Conservation (phyloP, 257 asterid species). For the Solanum gracilifrons region DNA sequence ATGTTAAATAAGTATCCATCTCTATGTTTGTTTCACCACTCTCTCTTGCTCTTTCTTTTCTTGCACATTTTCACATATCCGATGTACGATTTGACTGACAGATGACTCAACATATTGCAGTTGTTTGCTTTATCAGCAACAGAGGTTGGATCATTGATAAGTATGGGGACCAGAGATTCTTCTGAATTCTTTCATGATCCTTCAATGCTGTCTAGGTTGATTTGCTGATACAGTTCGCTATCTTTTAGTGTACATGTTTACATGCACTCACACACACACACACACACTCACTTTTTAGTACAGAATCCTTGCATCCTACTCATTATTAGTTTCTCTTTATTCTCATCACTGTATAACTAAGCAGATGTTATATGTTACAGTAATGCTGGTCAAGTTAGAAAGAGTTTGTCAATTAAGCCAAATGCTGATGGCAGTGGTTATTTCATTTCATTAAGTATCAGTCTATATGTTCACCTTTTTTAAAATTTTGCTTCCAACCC, state of each 20-base stretch:
- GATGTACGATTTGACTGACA: too few species aligned
- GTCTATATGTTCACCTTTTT: not conserved
- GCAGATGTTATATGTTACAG: constrained; percentile 22
- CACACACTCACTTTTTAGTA: not conserved
- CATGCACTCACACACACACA: not conserved
- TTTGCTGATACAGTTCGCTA: constrained; percentile 1
- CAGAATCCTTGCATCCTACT: not conserved
- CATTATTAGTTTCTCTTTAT: not conserved
- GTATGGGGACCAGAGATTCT: constrained; percentile 58
- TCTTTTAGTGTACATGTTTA: not conserved
- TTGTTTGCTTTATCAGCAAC: constrained; percentile 76
- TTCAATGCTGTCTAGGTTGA: constrained; percentile 72
- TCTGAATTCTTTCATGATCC: constrained; percentile 95
- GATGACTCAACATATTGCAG: constrained; percentile 23
- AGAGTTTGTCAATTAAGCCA: constrained; percentile 69
- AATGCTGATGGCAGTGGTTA: constrained; percentile 74
- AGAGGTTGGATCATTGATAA: constrained; percentile 85
- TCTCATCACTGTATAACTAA: not conserved
- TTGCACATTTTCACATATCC: too few species aligned
- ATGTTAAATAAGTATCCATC: not conserved
- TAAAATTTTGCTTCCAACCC: not conserved
- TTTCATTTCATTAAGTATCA: constrained; percentile 50
- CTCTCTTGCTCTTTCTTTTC: too few species aligned
- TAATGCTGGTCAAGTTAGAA: constrained; percentile 86
- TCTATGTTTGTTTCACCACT: not conserved